Percentiles rank a stretch among this genome's conserved stretches.
Conservation (phyloP, 257 asterid species). For the Solanum commersonii region DNA sequence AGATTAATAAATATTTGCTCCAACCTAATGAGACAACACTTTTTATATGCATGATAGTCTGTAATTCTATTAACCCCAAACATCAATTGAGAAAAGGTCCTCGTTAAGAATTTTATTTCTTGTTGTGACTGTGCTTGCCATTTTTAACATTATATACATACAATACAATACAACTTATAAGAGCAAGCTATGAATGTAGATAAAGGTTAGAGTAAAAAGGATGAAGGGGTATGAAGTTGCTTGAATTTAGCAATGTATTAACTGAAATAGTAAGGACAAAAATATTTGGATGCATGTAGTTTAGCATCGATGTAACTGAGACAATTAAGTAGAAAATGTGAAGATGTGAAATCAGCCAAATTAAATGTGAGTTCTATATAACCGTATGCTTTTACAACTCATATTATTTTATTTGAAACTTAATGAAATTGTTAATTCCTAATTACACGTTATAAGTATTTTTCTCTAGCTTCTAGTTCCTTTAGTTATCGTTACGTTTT, state of each 20-base stretch:
- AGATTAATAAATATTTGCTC: not conserved
- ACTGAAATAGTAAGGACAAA: not conserved
- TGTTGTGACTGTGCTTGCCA: not conserved
- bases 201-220: not conserved
- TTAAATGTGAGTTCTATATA: not conserved
- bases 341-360: not conserved
- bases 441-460: not conserved
- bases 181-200: not conserved
- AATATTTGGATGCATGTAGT: not conserved
- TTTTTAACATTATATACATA: not conserved
- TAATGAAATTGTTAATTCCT: not conserved
- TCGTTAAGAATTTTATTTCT: not conserved
- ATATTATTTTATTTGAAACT: not conserved
- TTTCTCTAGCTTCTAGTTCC: not conserved
- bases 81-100: not conserved
- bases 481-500: no score
- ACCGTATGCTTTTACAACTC: not conserved
- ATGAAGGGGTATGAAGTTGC: not conserved
- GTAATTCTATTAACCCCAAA: not conserved
- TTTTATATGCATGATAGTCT: not conserved
- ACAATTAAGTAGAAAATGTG: not conserved
- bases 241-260: not conserved
- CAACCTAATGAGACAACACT: not conserved
- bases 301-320: not conserved
- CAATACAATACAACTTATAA: not conserved